Evolutionary conservation across 148 eudicot species (phyloP).

Genomic region (Rheum nobile): DNA sequence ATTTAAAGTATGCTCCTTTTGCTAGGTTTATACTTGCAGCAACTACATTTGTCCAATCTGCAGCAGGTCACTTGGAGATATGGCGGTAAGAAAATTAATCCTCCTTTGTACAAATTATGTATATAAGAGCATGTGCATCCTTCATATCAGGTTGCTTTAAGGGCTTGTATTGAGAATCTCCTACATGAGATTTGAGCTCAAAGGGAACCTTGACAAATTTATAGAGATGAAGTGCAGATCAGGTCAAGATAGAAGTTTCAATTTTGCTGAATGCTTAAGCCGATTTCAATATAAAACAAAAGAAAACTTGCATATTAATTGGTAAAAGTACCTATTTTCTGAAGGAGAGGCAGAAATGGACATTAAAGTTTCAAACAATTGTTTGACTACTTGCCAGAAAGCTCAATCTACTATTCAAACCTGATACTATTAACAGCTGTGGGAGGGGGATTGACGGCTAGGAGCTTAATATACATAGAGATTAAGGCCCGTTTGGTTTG

Average conservation of each 20-base stretch:
- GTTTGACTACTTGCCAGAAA: no score
- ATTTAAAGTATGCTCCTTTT: constrained; percentile 2
- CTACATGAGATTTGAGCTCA: neutral
- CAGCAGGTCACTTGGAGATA: constrained; percentile 90
- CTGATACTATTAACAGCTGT: no score
- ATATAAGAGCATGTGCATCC: neutral
- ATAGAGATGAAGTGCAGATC: neutral
- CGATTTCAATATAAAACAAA: neutral
- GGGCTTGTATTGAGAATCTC: neutral
- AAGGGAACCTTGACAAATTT: neutral
- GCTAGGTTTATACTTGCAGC: constrained; percentile 74
- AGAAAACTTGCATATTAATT: neutral
- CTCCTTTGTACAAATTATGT: neutral
- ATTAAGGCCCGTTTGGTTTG: no score
- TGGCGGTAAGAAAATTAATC: constrained; percentile 61
- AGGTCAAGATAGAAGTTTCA: neutral
- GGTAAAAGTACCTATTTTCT: neutral
- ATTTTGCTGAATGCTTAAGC: neutral
- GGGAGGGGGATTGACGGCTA: no score
- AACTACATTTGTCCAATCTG: constrained; percentile 85
- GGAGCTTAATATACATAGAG: neutral
- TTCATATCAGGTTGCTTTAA: neutral
- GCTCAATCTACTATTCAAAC: no score
- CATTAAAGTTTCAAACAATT: no score
- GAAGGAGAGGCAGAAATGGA: no score